A percentile compares a stretch with the other conserved stretches of the same genome.
Evolutionary conservation across 192 early-diverging fungal species (phyloP).

Genomic region (Globomyces pollinis-pini): DNA sequence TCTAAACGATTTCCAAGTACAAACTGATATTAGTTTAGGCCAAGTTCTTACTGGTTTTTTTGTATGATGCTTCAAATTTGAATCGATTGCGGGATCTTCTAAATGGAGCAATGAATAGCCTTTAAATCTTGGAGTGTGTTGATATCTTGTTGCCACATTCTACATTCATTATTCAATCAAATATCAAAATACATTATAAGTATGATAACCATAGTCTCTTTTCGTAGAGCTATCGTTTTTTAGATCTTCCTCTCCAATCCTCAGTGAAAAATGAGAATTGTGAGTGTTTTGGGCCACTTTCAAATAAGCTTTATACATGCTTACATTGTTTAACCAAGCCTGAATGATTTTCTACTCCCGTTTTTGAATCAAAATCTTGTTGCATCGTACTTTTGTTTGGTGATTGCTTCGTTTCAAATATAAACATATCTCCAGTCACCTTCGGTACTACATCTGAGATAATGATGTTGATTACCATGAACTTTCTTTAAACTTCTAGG

Average conservation of each 20-base stretch:
- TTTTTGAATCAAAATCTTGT: not conserved
- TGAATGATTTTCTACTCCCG: not conserved
- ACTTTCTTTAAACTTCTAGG: constrained; percentile 1
- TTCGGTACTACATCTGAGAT: not conserved
- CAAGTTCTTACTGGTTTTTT: not conserved
- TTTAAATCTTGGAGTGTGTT: too few species aligned
- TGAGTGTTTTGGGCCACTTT: not conserved
- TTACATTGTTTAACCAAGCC: not conserved
- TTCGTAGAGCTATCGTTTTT: constrained; percentile 1
- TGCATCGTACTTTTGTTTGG: constrained; percentile 4
- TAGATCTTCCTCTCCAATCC: not conserved
- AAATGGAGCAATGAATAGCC: not conserved
- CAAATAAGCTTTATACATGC: not conserved
- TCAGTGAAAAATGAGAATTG: constrained; percentile 2
- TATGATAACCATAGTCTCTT: not conserved
- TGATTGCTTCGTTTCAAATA: not conserved
- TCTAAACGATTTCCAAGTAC: not conserved
- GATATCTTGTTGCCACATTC: too few species aligned
- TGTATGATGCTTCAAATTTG: not conserved
- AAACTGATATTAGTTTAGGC: not conserved
- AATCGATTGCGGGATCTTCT: constrained; percentile 1
- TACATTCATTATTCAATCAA: not conserved
- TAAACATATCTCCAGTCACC: not conserved
- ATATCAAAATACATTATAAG: not conserved
- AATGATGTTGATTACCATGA: not conserved